Evolutionary conservation across 176 grass and related monocot genomes (phyloP).

Genomic region (Musa itinerans): DNA sequence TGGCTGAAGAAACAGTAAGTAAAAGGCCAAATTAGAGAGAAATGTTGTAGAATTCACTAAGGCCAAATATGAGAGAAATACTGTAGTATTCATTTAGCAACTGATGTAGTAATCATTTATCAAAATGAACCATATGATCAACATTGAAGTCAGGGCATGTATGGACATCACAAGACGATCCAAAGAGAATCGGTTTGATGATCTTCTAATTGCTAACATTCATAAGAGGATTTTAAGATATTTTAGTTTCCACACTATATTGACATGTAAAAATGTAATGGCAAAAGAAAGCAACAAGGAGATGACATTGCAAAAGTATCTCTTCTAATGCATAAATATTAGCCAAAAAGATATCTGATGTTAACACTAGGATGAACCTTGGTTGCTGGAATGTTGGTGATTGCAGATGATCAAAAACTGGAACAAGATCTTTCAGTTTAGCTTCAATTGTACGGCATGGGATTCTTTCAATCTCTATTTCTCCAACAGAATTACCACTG

Average conservation of each 20-base stretch:
- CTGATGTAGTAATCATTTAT: no score
- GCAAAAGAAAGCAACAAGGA: background rate
- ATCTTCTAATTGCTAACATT: no score
- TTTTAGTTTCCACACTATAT: background rate
- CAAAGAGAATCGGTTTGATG: no score
- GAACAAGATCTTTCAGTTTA: slow-evolving; percentile 70
- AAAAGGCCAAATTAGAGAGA: background rate
- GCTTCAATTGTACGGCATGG: slow-evolving; percentile 47
- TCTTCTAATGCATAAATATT: background rate
- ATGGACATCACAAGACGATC: no score
- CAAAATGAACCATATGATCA: no score
- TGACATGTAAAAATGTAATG: no score
- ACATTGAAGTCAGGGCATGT: no score
- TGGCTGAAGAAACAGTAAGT: background rate
- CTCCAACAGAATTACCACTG: slow-evolving; percentile 28
- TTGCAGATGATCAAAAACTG: slow-evolving; percentile 68
- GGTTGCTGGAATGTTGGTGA: slow-evolving; percentile 59
- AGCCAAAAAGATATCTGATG: background rate
- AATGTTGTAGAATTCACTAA: background rate
- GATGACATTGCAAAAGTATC: background rate
- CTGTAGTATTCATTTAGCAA: no score
- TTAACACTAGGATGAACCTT: slow-evolving; percentile 21
- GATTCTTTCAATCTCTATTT: slow-evolving; percentile 66
- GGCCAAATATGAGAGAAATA: no score
- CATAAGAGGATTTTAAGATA: slow-evolving; percentile 1